Base-by-base conservation (phyloP, 257 asterid genomes). In the Phtheirospermum japonicum region DNA sequence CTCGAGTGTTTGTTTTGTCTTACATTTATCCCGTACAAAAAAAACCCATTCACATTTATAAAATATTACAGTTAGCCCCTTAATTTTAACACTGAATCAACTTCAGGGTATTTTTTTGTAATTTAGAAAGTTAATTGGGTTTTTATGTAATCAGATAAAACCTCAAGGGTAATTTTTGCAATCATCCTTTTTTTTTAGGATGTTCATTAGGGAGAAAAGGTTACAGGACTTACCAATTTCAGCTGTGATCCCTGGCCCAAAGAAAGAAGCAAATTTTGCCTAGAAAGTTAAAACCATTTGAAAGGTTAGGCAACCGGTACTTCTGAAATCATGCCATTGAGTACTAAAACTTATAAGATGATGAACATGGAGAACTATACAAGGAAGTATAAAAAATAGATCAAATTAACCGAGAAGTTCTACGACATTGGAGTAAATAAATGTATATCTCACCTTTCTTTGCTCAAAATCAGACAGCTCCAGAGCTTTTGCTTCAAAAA, bases 191-290 rank as follows among this genome's bases (percentile, higher is more conserved):
- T 23, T 23, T 23, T 1, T 23, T 23, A 23, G 1, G 3, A 16
- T 43, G 49, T n/a, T 33, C 39, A 33, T 36, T 40, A 54, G 2
- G 7, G 5, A 45, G 52, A 16, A 7, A 64, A 50, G 36, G 55
- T 23, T 50, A 43, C 5, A 64, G 58, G 23, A 65, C 84, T 79
- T 76, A 89, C 97, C 85, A 16, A 93, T 73, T 83, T 93, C 99
- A 43, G 96, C 94, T 8, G 92, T 79, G 77, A 93, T 76, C 61
- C 99, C 97, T 1, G 99, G 97, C 43, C 99, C 99, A 63, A 93
- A 93, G 82, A 93, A 93, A 13, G 99, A 89, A 28, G 97, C 73
- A 60, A 93, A 87, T 65, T 93, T 93, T 37, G 91, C 96, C 99
- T 89, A 39, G 0, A 66, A 49, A 40, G 31, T 31, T 40, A 23